Conservation (phyloP, 805 yeast genomes). For the Kluyveromyces aestuarii region DNA sequence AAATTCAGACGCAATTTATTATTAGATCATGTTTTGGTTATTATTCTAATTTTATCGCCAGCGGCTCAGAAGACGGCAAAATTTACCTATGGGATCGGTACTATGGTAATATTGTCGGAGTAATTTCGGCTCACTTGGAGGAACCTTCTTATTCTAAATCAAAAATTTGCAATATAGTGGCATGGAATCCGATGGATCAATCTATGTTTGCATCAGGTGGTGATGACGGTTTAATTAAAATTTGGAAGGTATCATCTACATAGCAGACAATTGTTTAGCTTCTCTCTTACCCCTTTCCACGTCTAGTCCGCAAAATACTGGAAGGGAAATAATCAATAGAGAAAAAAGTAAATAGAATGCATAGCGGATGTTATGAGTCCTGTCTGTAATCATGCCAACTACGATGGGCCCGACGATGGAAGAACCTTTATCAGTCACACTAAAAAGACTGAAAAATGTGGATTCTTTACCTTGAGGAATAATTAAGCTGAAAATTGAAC, state of each 20-base stretch:
- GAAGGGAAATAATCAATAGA: conserved; percentile 46
- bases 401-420: conserved; percentile 65
- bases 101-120: conserved; percentile 53
- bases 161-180: conserved; percentile 59
- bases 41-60: conserved; percentile 58
- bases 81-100: conserved; percentile 71
- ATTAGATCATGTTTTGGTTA: conserved; percentile 72
- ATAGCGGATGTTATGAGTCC: conserved; percentile 64
- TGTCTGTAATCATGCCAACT: conserved; percentile 64
- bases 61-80: conserved; percentile 78
- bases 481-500: conserved; percentile 58
- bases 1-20: conserved; percentile 57
- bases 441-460: conserved; percentile 64
- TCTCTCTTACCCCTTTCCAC: conserved; percentile 54
- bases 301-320: conserved; percentile 46
- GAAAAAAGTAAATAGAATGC: conserved; percentile 56
- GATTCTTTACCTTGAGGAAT: conserved; percentile 72
- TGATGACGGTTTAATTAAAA: conserved; percentile 63
- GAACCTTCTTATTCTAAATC: conserved; percentile 15
- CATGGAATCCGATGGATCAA: conserved; percentile 50
- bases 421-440: conserved; percentile 75
- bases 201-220: conserved; percentile 73
- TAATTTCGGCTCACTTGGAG: conserved; percentile 20
- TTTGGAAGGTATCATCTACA: conserved; percentile 43
- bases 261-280: conserved; percentile 32